phyloP scores from a whole-genome alignment of 768 basidiomycete genomes.

The Rhodosporidiobolus sp. region DNA sequence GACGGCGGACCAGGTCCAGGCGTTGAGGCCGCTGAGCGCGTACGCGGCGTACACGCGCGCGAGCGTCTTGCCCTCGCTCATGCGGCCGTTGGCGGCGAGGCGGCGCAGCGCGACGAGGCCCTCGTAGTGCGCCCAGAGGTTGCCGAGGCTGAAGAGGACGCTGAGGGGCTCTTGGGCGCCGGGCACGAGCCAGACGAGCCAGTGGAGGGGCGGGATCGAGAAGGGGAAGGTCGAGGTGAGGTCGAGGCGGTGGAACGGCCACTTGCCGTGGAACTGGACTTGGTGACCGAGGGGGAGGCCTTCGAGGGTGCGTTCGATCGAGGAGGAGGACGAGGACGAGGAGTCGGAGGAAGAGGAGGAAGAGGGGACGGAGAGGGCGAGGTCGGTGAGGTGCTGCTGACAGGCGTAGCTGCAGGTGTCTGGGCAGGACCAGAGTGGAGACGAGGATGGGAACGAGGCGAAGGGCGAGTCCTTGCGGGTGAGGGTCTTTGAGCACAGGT shows the following conservation, averaged over 20 bases:
- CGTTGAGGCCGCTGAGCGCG: constrained; percentile 71
- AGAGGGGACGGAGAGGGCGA: constrained; percentile 18
- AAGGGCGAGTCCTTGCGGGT: neutral
- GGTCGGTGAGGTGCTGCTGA: constrained; percentile 53
- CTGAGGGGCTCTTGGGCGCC: constrained; percentile 94
- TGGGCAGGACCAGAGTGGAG: constrained; percentile 76
- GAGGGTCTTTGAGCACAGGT: neutral
- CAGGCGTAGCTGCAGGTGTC: constrained; percentile 88
- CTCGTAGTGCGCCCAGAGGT: constrained; percentile 68
- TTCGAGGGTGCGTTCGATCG: constrained; percentile 10
- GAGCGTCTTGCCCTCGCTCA: constrained; percentile 14
- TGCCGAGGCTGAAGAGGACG: constrained; percentile 81
- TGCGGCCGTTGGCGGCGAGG: neutral
- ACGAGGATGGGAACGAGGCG: constrained; percentile 50
- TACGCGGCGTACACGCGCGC: constrained; percentile 58
- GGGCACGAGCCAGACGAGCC: constrained; percentile 18
- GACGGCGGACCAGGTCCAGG: constrained; percentile 86
- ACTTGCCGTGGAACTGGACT: constrained; percentile 90
- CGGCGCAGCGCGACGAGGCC: constrained; percentile 58
- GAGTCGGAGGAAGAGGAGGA: neutral
- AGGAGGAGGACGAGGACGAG: neutral
- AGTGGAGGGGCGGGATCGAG: constrained; percentile 10
- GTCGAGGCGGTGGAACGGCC: constrained; percentile 83
- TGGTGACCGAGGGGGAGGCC: constrained; percentile 47
- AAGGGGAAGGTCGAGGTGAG: neutral